Evolutionary conservation across 2,329 filamentous ascomycete genomes (phyloP).

Genomic region (Fusarium veterinarium): DNA sequence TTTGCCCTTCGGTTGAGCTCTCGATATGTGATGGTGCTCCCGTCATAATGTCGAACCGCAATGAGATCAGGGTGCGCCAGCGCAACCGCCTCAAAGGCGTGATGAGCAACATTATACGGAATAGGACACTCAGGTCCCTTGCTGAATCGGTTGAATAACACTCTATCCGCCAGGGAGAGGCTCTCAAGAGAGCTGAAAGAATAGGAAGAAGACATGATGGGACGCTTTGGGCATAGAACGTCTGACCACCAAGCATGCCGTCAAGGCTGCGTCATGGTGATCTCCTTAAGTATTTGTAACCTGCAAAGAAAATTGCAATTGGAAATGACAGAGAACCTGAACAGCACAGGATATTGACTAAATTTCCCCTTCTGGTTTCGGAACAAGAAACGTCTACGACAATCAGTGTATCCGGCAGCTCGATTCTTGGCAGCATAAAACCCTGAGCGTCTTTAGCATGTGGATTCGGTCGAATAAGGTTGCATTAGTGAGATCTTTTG

Average conservation of each 20-base stretch:
- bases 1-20: constrained; percentile 34
- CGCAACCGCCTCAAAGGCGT: constrained; percentile 35
- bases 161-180: constrained; percentile 28
- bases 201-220: constrained; percentile 26
- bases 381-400: constrained; percentile 3
- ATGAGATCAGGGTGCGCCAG: constrained; percentile 28
- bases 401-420: background rate
- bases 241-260: background rate
- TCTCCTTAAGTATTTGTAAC: constrained; percentile 2
- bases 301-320: background rate
- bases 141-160: constrained; percentile 34
- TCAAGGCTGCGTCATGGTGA: constrained; percentile 3
- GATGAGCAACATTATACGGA: constrained; percentile 28
- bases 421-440: background rate
- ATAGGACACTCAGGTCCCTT: constrained; percentile 16
- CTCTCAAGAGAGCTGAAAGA: constrained; percentile 24
- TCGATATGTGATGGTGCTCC: constrained; percentile 32
- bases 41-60: constrained; percentile 29
- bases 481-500: constrained; percentile 22
- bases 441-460: background rate
- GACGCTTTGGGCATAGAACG: background rate
- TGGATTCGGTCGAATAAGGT: constrained; percentile 7
- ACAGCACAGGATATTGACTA: background rate
- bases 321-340: background rate
- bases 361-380: constrained; percentile 22